phyloP scores from a whole-genome alignment of 2,329 filamentous ascomycete species.

The Penicillium hesseltinei region DNA sequence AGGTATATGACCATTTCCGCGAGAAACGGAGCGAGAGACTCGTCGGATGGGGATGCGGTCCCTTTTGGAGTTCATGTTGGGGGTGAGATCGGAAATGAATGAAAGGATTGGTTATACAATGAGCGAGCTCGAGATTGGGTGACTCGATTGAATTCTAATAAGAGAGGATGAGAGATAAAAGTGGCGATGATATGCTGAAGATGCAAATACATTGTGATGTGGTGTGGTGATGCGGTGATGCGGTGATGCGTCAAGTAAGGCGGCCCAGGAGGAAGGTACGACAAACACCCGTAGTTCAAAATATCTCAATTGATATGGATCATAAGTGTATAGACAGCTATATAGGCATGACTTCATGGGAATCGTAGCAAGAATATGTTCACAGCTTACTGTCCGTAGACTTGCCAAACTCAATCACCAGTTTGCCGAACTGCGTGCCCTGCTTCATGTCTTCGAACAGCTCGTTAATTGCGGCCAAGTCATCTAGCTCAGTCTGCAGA shows the following conservation, averaged over 20 bases:
- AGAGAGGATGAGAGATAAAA: background rate
- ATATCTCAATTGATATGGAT: conserved; percentile 2
- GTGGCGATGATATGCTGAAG: background rate
- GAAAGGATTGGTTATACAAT: background rate
- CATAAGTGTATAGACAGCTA: background rate
- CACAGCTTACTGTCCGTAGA: conserved; percentile 41
- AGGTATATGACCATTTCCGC: background rate
- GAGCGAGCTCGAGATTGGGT: background rate
- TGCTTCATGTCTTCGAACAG: conserved; percentile 87
- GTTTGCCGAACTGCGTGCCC: conserved; percentile 85
- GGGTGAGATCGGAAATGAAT: background rate
- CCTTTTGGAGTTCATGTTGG: background rate
- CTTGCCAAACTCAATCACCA: conserved; percentile 70
- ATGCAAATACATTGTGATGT: background rate
- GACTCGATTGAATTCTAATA: background rate
- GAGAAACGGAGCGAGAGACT: conserved; percentile 1
- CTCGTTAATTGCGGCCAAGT: conserved; percentile 73
- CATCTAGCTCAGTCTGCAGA: conserved; percentile 66
- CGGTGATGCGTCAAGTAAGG: background rate
- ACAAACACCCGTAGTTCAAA: background rate
- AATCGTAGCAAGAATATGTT: conserved; percentile 7
- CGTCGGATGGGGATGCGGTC: background rate
- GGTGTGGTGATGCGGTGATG: background rate
- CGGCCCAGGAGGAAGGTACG: conserved; percentile 1
- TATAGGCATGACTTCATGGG: background rate